Conservation (phyloP, 2,329 filamentous ascomycete genomes). For the Hypoxylon sp. region DNA sequence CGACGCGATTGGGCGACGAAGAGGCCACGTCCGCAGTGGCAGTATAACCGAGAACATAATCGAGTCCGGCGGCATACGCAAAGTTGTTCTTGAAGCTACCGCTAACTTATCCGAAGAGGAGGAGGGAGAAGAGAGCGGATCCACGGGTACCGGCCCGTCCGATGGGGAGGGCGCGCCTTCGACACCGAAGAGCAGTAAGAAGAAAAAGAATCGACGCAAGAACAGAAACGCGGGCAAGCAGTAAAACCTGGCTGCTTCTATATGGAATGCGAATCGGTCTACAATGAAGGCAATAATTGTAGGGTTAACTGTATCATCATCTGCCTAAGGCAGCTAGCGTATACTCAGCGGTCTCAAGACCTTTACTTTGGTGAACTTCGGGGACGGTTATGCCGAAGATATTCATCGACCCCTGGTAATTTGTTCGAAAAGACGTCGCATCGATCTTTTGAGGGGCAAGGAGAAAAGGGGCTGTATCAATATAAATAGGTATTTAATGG, state of each 20-base stretch:
- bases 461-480: slow-evolving; percentile 14
- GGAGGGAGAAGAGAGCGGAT: slow-evolving; percentile 25
- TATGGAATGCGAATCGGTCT: no score
- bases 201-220: slow-evolving; percentile 51
- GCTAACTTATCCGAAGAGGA: slow-evolving; percentile 57
- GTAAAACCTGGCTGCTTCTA: no score
- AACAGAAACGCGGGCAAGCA: slow-evolving; percentile 49
- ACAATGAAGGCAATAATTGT: neutral
- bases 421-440: slow-evolving; percentile 8
- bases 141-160: slow-evolving; percentile 7
- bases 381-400: neutral
- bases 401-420: neutral
- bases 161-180: slow-evolving; percentile 30
- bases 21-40: slow-evolving; percentile 68
- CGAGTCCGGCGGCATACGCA: slow-evolving; percentile 74
- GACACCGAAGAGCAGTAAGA: slow-evolving; percentile 26
- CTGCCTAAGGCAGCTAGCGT: neutral
- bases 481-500: slow-evolving; percentile 10
- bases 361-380: neutral
- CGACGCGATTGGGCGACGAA: slow-evolving; percentile 31
- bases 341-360: slow-evolving; percentile 5
- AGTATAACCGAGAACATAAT: slow-evolving; percentile 81
- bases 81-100: slow-evolving; percentile 75
- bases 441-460: neutral
- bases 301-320: neutral